Percentiles rank a stretch among this genome's conserved stretches.
Conservation (phyloP, 768 basidiomycete genomes). For the Boletus rex-veris region DNA sequence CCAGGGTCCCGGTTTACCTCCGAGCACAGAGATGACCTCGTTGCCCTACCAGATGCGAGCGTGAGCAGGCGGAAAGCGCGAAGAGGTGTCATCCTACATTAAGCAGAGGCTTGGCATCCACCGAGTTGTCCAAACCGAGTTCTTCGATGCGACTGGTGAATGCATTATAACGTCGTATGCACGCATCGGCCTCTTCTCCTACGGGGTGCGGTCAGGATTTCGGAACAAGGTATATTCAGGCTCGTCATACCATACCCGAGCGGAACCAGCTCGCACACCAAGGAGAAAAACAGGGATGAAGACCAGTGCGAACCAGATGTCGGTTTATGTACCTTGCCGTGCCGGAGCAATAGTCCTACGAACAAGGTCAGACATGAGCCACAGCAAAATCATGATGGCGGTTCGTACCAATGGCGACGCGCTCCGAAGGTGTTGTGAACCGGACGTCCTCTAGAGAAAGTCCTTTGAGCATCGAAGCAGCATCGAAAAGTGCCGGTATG, state of each 20-base stretch:
- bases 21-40: constrained; percentile 55
- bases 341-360: constrained; percentile 65
- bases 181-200: constrained; percentile 44
- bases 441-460: constrained; percentile 31
- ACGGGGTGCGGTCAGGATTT: constrained; percentile 2
- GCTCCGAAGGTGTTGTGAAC: constrained; percentile 42
- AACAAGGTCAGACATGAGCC: not conserved
- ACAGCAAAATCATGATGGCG: not conserved
- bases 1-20: constrained; percentile 65
- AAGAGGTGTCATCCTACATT: constrained; percentile 52
- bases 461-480: constrained; percentile 40
- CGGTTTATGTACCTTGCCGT: constrained; percentile 62
- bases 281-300: constrained; percentile 67
- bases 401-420: constrained; percentile 55
- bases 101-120: constrained; percentile 71
- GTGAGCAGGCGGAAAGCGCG: not conserved
- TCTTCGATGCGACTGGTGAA: constrained; percentile 61
- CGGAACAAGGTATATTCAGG: not conserved
- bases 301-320: constrained; percentile 66
- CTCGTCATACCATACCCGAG: constrained; percentile 41
- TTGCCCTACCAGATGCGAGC: constrained; percentile 53
- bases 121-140: constrained; percentile 53
- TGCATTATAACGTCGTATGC: constrained; percentile 61
- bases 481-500: constrained; percentile 62
- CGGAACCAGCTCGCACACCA: constrained; percentile 65